These are phyloP conservation scores for Closterium sp. DNA, from an alignment of 139 green algal genomes.

Conservation along the genomic window DNA sequence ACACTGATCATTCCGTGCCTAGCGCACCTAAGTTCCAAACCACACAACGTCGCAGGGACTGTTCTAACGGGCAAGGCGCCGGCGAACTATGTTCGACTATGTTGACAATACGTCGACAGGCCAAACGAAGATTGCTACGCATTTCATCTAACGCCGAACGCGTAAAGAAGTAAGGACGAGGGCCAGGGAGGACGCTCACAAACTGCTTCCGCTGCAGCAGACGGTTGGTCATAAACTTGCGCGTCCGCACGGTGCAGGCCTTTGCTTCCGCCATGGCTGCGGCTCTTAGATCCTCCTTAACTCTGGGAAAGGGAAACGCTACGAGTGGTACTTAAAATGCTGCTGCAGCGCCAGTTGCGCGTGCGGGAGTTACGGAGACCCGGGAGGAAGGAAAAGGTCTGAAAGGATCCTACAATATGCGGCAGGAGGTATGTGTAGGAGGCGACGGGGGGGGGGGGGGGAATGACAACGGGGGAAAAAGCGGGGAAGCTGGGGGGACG, in stretches of 20 bases:
- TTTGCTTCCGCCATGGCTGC: slow-evolving; percentile 87
- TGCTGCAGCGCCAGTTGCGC: slow-evolving; percentile 8
- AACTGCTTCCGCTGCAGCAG: slow-evolving; percentile 91
- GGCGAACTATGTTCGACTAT: too few relatives aligned
- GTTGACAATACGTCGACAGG: not conserved
- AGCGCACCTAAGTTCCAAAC: not conserved
- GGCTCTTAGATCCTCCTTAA: not conserved
- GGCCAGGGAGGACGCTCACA: slow-evolving; percentile 63
- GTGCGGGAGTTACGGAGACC: not conserved
- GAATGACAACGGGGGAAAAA: not conserved
- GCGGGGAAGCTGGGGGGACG: not conserved
- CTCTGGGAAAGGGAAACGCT: not conserved
- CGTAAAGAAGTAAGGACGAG: not conserved
- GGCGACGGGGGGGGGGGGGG: not conserved
- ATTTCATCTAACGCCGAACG: not conserved
- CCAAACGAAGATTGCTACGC: not conserved
- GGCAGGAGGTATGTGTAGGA: not conserved
- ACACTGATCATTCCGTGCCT: not conserved
- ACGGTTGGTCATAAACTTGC: slow-evolving; percentile 97
- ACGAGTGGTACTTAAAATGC: slow-evolving; percentile 2
- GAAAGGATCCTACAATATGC: not conserved
- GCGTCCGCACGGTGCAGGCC: slow-evolving; percentile 86
- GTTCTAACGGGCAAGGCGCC: not conserved
- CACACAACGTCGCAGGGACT: not conserved
- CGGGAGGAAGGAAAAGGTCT: not conserved